These are phyloP conservation scores for Sporothrix brasiliensis DNA, from an alignment of 2,329 filamentous ascomycete species.

Conservation along the genomic window DNA sequence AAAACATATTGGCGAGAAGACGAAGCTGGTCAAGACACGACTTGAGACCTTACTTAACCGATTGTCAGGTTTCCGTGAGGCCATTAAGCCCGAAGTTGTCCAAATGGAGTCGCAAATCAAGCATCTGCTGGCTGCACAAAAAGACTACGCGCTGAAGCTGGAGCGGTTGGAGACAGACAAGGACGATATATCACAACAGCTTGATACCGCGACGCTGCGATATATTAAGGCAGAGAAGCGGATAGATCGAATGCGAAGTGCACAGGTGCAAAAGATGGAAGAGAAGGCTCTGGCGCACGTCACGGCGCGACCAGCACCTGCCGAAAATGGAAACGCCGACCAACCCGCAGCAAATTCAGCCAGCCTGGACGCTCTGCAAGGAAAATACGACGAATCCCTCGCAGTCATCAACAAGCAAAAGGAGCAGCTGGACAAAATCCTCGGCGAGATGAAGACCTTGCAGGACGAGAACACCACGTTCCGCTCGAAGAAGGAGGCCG, in stretches of 20 bases:
- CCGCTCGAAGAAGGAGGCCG: conserved; percentile 66
- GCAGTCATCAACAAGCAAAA: conserved; percentile 82
- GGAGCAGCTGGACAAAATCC: conserved; percentile 78
- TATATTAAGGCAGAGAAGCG: conserved; percentile 97
- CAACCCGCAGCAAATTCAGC: conserved; percentile 54
- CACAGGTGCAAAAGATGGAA: conserved; percentile 88
- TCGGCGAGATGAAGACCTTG: conserved; percentile 73
- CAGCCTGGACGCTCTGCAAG: conserved; percentile 68
- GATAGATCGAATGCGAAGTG: conserved; percentile 83
- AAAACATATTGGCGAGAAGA: conserved; percentile 75
- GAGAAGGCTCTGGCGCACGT: conserved; percentile 79
- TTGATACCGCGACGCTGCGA: conserved; percentile 84
- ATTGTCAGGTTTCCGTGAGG: conserved; percentile 55
- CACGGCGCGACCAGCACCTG: conserved; percentile 49
- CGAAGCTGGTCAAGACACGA: conserved; percentile 73
- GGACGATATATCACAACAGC: conserved; percentile 78
- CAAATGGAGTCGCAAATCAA: conserved; percentile 76
- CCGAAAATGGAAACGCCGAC: conserved; percentile 56
- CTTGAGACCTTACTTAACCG: conserved; percentile 69
- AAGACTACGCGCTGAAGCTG: conserved; percentile 74
- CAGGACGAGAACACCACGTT: conserved; percentile 79
- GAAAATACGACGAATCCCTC: conserved; percentile 74
- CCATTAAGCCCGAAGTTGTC: conserved; percentile 67
- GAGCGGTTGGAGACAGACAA: conserved; percentile 78
- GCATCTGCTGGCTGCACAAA: conserved; percentile 76